Evolutionary conservation across 495 filamentous ascomycete genomes (phyloP).

Genomic region (Physcia stellaris): DNA sequence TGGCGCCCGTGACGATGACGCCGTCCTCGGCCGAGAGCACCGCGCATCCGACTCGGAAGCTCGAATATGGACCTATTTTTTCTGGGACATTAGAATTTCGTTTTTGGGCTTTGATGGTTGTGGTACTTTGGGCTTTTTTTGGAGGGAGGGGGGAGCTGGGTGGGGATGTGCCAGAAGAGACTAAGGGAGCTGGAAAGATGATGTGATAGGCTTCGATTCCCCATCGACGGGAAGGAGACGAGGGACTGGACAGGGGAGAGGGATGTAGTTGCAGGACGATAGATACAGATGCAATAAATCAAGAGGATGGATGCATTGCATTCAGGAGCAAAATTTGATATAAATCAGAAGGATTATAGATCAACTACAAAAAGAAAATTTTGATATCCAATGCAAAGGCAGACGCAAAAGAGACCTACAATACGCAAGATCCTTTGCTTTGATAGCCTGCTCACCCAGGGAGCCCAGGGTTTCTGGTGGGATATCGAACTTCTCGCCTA

Average conservation of each 20-base stretch:
- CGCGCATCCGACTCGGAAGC: conserved; percentile 80
- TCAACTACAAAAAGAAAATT: background rate
- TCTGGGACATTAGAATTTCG: no score
- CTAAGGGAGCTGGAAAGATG: no score
- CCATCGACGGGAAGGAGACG: no score
- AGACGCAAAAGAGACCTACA: conserved; percentile 2
- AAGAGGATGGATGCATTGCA: background rate
- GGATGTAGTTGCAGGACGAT: no score
- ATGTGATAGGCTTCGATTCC: no score
- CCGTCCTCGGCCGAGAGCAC: conserved; percentile 53
- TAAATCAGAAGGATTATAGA: background rate
- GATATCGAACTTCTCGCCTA: no score
- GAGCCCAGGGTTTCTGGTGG: background rate
- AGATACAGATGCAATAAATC: no score
- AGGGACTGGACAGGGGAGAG: no score
- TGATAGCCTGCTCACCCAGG: conserved; percentile 1
- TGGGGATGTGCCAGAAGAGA: no score
- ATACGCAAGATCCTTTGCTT: conserved; percentile 3
- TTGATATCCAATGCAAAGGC: background rate
- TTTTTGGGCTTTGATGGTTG: no score
- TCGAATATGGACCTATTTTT: conserved; percentile 64
- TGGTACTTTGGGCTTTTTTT: no score
- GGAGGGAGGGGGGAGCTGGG: no score
- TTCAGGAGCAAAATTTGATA: background rate
- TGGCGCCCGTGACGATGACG: conserved; percentile 60